Percentiles rank a stretch among this genome's conserved stretches.
These are phyloP conservation scores for Hansenula sp. DNA, from an alignment of 1,139 yeast species.

Conservation along the genomic window DNA sequence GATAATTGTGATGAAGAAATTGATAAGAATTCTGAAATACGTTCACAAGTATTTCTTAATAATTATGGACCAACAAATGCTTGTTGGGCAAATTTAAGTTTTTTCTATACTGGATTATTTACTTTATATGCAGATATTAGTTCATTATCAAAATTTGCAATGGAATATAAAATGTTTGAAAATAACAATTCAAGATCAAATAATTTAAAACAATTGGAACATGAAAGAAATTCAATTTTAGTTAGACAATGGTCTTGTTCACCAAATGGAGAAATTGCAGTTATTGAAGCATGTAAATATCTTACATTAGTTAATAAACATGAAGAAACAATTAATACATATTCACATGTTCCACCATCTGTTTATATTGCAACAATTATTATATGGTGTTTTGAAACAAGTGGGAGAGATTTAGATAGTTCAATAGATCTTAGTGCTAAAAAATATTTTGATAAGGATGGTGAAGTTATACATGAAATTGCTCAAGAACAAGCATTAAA, in stretches of 20 bases:
- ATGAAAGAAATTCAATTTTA: background rate
- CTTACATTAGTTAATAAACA: background rate
- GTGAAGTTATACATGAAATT: background rate
- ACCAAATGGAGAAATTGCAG: constrained; percentile 1
- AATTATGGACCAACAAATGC: constrained; percentile 2
- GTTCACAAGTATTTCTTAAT: background rate
- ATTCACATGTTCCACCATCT: constrained; percentile 1
- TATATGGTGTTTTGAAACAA: constrained; percentile 1
- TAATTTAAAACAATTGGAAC: background rate
- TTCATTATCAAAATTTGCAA: background rate
- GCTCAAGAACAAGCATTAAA: background rate
- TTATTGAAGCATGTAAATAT: constrained; percentile 1
- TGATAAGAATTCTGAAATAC: background rate
- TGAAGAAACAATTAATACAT: constrained; percentile 1
- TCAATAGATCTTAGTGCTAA: background rate
- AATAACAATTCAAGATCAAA: background rate
- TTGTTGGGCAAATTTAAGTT: constrained; percentile 1
- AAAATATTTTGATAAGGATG: background rate
- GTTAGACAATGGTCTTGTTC: constrained; percentile 1
- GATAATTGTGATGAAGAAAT: background rate
- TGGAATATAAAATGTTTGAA: too few species aligned
- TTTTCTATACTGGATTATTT: background rate
- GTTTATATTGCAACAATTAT: background rate
- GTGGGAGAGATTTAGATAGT: background rate
- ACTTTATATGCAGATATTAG: constrained; percentile 1